phyloP scores from a whole-genome alignment of 306 rosid species.

The Mucuna pruriens region DNA sequence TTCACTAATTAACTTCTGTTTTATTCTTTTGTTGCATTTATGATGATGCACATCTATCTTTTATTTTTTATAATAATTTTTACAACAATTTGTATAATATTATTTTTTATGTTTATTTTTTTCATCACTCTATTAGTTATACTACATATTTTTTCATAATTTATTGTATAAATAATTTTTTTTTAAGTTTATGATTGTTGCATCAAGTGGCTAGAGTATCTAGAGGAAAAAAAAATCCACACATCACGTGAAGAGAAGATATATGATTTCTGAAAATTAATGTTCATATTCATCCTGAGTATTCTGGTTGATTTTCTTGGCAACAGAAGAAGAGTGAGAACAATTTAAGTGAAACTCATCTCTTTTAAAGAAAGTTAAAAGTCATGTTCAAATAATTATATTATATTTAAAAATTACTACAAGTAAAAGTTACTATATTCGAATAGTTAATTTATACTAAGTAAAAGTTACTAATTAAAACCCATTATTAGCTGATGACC shows the following conservation, averaged over 20 bases:
- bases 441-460: not conserved
- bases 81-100: too few relatives aligned
- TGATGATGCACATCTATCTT: too few relatives aligned
- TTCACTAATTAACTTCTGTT: not conserved
- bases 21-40: not conserved
- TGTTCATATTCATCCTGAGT: not conserved
- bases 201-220: not conserved
- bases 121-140: too few relatives aligned
- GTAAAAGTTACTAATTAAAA: not conserved
- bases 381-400: constrained; percentile 16
- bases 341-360: constrained; percentile 2
- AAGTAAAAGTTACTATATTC: not conserved
- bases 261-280: not conserved
- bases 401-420: not conserved
- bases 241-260: not conserved
- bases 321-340: not conserved
- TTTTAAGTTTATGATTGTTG: not conserved
- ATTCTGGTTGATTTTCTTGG: not conserved
- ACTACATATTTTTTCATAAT: too few relatives aligned
- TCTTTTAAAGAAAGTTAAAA: constrained; percentile 6
- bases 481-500: constrained; percentile 21
- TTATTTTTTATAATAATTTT: too few relatives aligned
- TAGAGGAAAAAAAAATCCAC: not conserved
- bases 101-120: too few relatives aligned
- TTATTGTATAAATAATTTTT: too few relatives aligned